Conservation (phyloP, 495 filamentous ascomycete species). For the Penicillium canariense region DNA sequence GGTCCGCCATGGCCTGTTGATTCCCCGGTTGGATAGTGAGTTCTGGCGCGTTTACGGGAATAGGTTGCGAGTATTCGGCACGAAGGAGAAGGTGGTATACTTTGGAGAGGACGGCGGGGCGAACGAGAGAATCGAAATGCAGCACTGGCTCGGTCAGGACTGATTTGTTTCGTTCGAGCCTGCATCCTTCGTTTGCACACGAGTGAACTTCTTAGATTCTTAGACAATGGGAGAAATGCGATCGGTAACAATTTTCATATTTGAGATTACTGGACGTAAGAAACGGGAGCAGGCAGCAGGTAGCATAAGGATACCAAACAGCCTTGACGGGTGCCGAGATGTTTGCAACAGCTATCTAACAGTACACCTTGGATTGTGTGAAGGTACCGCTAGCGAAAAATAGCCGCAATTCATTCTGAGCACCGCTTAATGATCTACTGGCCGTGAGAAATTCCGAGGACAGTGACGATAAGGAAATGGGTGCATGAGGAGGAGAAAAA, state of each 20-base stretch:
- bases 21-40: slow-evolving; percentile 46
- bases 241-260: not conserved
- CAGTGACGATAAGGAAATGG: slow-evolving; percentile 66
- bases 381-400: slow-evolving; percentile 78
- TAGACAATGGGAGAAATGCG: not conserved
- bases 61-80: slow-evolving; percentile 64
- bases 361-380: slow-evolving; percentile 56
- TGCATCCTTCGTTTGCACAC: too few relatives aligned
- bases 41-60: slow-evolving; percentile 68
- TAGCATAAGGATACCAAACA: not conserved
- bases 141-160: too few relatives aligned
- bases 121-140: not conserved
- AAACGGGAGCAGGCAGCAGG: not conserved
- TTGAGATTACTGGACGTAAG: not conserved
- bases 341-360: slow-evolving; percentile 70
- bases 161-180: too few relatives aligned
- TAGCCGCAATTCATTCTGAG: slow-evolving; percentile 56
- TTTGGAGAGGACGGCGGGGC: slow-evolving; percentile 14
- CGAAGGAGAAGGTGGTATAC: slow-evolving; percentile 52
- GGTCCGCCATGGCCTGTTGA: slow-evolving; percentile 27
- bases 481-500: slow-evolving; percentile 44
- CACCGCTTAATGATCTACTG: slow-evolving; percentile 65
- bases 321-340: slow-evolving; percentile 26
- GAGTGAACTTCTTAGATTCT: too few relatives aligned
- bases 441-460: slow-evolving; percentile 43